Evolutionary conservation across 2,329 filamentous ascomycete genomes (phyloP), one percentile per base, ranked within the genome.

Genomic region (Aspergillus spinulosporus): DNA sequence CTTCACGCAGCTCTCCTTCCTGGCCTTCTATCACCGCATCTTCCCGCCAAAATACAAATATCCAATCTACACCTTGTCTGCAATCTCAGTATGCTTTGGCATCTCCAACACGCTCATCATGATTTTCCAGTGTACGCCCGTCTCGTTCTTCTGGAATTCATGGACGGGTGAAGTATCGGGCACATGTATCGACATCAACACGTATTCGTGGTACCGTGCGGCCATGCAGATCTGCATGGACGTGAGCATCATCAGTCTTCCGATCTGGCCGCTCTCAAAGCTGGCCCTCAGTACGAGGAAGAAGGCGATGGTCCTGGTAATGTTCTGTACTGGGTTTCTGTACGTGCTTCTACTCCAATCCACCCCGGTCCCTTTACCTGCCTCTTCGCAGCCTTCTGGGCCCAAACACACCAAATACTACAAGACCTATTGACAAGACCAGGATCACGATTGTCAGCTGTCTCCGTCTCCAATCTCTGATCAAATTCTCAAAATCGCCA

Each of bases 21-120:
- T 85, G 1, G 74, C 80, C 62, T 83, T 85, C 66, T 84, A 83
- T 61, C 69, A 82, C 4, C 77, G 80, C 51, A 79, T 85, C 54
- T 85, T 85, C 59, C 80, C 80, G 2, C 56, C 51, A n/a, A 54
- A 54, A 12, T 54, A 50, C 47, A 40, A 45, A 4, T 47, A 50
- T 32, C 0, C n/a, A 79, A 78, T 67, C 2, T 83, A 80, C 37
- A 52, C 77, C 14, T 58, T 81, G 2, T 65, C 75, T 8, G 75
- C 72, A 11, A 63, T 81, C 9, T 80, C 84, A 37, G 78, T 83
- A 58, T 85, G 82, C 64, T 66, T 62, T 2, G 83, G 83, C 0
- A 70, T 65, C 3, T 60, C 63, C 21, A 67, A 65, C 47, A 59
- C 62, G 26, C 56, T 68, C 2, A 49, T 60, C 8, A 64, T 66